phyloP scores from a whole-genome alignment of 2,329 filamentous ascomycete genomes.

The Byssochlamys sp. region DNA sequence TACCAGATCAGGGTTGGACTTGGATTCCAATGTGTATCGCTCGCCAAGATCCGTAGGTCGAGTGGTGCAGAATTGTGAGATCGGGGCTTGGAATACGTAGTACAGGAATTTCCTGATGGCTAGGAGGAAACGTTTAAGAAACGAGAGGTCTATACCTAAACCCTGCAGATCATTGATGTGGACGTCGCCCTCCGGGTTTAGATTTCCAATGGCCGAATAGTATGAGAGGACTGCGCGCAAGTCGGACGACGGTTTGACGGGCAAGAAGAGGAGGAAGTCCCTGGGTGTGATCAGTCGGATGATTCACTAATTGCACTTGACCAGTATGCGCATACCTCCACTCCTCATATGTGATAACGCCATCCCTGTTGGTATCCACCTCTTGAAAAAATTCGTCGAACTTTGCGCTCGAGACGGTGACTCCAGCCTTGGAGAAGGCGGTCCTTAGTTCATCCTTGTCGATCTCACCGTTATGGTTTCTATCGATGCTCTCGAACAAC shows the following conservation, averaged over 20 bases:
- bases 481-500: slow-evolving; percentile 80
- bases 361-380: slow-evolving; percentile 82
- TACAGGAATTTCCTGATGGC: slow-evolving; percentile 26
- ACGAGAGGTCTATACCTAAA: slow-evolving; percentile 62
- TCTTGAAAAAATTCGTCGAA: slow-evolving; percentile 79
- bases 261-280: slow-evolving; percentile 87
- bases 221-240: slow-evolving; percentile 79
- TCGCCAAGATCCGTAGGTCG: slow-evolving; percentile 23
- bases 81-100: slow-evolving; percentile 24
- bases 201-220: slow-evolving; percentile 77
- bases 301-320: slow-evolving; percentile 4
- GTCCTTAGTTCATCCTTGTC: slow-evolving; percentile 73
- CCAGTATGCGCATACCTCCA: slow-evolving; percentile 65
- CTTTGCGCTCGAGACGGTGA: slow-evolving; percentile 67
- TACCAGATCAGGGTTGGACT: slow-evolving; percentile 20
- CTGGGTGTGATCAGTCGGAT: slow-evolving; percentile 36
- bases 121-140: slow-evolving; percentile 29
- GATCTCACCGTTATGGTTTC: slow-evolving; percentile 72
- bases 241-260: slow-evolving; percentile 49
- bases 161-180: slow-evolving; percentile 86
- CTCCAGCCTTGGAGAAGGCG: slow-evolving; percentile 68
- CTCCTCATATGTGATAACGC: slow-evolving; percentile 79
- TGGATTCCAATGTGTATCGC: slow-evolving; percentile 15
- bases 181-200: slow-evolving; percentile 90
- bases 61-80: slow-evolving; percentile 23